Conservation (phyloP, 2,329 filamentous ascomycete species). For the Alternaria novae-zelandiae region DNA sequence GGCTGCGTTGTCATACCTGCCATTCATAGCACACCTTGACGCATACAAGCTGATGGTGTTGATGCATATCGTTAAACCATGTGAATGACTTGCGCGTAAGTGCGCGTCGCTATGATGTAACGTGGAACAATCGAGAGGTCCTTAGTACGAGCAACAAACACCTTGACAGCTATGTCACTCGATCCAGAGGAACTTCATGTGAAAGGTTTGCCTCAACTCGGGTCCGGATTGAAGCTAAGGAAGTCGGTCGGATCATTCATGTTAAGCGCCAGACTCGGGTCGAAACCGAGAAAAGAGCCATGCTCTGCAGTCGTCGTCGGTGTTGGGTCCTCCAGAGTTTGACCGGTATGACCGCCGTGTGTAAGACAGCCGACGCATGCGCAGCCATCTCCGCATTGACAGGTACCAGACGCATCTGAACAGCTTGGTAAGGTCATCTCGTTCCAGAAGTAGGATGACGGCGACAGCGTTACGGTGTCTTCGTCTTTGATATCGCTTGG, state of each 20-base stretch:
- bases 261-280: slow-evolving; percentile 5
- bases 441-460: slow-evolving; percentile 48
- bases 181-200: background rate
- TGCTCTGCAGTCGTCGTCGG: slow-evolving; percentile 16
- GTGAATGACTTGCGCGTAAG: background rate
- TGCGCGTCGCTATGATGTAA: background rate
- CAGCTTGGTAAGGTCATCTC: slow-evolving; percentile 51
- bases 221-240: slow-evolving; percentile 12
- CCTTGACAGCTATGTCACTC: background rate
- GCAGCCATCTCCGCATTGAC: slow-evolving; percentile 60
- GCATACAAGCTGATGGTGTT: background rate
- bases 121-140: background rate
- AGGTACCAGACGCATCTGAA: slow-evolving; percentile 57
- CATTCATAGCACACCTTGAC: background rate
- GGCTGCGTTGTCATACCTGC: background rate
- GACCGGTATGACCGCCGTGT: slow-evolving; percentile 58
- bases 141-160: background rate
- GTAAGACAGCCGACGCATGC: slow-evolving; percentile 60
- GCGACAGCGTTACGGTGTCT: slow-evolving; percentile 44
- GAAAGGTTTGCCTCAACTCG: background rate
- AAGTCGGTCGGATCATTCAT: slow-evolving; percentile 18
- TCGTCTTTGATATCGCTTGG: slow-evolving; percentile 41
- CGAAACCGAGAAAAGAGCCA: slow-evolving; percentile 23
- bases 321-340: slow-evolving; percentile 40
- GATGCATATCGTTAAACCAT: background rate